A percentile compares a stretch with the other conserved stretches of the same genome.
Evolutionary conservation across 257 asterid genomes (phyloP).

Genomic region (Solanum verrucosum): DNA sequence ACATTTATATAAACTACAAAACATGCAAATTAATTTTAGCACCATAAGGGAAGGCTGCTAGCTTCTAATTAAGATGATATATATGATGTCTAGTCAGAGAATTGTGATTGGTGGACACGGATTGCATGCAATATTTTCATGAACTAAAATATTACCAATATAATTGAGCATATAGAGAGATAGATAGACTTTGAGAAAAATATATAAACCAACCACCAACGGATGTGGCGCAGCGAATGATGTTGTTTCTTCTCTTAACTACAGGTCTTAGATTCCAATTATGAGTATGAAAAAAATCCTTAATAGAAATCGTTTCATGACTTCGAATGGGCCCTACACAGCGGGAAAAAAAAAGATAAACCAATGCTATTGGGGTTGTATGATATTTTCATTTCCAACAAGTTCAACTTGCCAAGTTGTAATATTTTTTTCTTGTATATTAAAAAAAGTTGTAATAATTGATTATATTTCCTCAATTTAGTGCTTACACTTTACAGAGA

Average conservation of each 20-base stretch:
- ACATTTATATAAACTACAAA: not conserved
- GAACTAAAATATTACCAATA: not conserved
- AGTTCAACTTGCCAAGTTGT: not conserved
- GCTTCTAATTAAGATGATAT: not conserved
- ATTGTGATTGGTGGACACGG: not conserved
- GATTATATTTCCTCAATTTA: not conserved
- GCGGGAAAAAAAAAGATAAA: no score
- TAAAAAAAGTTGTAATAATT: not conserved
- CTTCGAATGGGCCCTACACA: no score
- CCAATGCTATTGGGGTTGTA: not conserved
- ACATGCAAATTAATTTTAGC: not conserved
- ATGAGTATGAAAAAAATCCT: no score
- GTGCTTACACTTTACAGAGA: not conserved
- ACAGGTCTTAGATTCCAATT: rapidly evolving
- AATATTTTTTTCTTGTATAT: no score
- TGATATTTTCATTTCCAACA: not conserved
- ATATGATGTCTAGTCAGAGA: not conserved
- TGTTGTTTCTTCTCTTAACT: no score
- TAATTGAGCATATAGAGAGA: not conserved
- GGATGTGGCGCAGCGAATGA: no score
- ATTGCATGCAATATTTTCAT: not conserved
- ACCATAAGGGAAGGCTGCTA: not conserved
- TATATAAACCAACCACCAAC: not conserved
- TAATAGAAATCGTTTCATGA: no score
- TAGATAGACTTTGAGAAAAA: not conserved